These are phyloP conservation scores for Zygotorulaspora sp. DNA, from an alignment of 805 yeast genomes.

Conservation along the genomic window DNA sequence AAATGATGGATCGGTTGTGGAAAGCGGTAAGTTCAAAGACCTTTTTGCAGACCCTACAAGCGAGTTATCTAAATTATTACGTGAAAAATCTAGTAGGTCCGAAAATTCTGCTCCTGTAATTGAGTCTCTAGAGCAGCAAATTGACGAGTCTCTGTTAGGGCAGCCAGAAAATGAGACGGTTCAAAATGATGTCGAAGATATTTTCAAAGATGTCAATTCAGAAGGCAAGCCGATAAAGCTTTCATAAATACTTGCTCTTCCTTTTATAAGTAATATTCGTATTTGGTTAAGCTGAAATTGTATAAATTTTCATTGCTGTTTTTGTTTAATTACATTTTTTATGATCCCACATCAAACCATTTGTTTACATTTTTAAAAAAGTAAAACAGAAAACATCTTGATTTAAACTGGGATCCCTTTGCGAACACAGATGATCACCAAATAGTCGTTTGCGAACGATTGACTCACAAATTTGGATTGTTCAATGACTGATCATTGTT, in stretches of 20 bases:
- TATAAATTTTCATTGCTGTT: background rate
- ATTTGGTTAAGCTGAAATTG: slow-evolving; percentile 1
- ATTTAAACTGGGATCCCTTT: too few relatives aligned
- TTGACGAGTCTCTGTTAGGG: slow-evolving; percentile 8
- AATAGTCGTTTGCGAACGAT: too few relatives aligned
- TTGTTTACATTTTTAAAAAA: slow-evolving; percentile 2
- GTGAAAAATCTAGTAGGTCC: slow-evolving; percentile 34
- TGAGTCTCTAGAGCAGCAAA: slow-evolving; percentile 6
- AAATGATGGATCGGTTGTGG: slow-evolving; percentile 74
- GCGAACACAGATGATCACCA: too few relatives aligned
- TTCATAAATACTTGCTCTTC: slow-evolving; percentile 2
- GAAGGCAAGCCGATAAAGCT: slow-evolving; percentile 21
- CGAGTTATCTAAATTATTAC: slow-evolving; percentile 37
- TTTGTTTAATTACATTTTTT: slow-evolving; percentile 3
- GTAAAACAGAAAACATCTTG: background rate
- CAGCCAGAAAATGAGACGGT: slow-evolving; percentile 7
- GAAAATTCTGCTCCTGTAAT: slow-evolving; percentile 9
- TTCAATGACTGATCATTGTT: slow-evolving; percentile 2
- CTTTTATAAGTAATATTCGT: slow-evolving; percentile 5
- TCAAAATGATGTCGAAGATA: slow-evolving; percentile 19
- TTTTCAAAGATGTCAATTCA: slow-evolving; percentile 19
- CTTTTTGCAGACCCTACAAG: slow-evolving; percentile 46
- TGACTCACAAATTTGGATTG: too few relatives aligned
- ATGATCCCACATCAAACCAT: slow-evolving; percentile 1
- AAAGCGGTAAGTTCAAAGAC: slow-evolving; percentile 59